A percentile compares a stretch with the other conserved stretches of the same genome.
Evolutionary conservation across 257 asterid species (phyloP).

Genomic region (Solanum corneliomulleri): DNA sequence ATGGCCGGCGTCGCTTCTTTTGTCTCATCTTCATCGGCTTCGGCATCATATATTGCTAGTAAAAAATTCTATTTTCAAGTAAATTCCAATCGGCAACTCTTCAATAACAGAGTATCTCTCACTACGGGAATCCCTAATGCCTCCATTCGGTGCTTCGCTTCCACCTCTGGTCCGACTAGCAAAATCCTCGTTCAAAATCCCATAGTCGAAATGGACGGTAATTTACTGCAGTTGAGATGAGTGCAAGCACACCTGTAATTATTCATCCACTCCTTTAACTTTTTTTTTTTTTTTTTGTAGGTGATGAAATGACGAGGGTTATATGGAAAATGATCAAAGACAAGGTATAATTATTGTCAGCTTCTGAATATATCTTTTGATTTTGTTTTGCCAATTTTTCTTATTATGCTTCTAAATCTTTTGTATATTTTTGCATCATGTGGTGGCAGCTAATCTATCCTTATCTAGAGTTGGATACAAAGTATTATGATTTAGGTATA

Average conservation of each 20-base stretch:
- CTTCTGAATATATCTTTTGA: background rate
- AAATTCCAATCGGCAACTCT: constrained; percentile 2
- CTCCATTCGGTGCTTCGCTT: constrained; percentile 51
- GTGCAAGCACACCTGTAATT: background rate
- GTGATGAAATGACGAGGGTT: constrained; percentile 92
- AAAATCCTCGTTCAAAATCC: constrained; percentile 71
- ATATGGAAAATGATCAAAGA: constrained; percentile 84
- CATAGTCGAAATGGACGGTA: constrained; percentile 96
- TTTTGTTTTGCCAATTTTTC: background rate
- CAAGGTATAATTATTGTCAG: constrained; percentile 29
- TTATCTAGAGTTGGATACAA: constrained; percentile 67
- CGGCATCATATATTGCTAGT: constrained; percentile 12
- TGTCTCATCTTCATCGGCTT: constrained; percentile 8
- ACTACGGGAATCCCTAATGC: constrained; percentile 22
- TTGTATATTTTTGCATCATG: background rate
- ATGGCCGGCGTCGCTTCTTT: constrained; percentile 43
- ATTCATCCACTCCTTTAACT: background rate
- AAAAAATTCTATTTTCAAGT: constrained; percentile 15
- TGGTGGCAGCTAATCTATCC: constrained; percentile 73
- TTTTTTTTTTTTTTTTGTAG: constrained; percentile 5
- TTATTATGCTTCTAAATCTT: background rate
- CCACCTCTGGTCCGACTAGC: constrained; percentile 4
- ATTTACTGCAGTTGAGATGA: background rate
- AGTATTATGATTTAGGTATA: constrained; percentile 78
- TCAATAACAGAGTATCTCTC: constrained; percentile 9